Evolutionary conservation across 305 asterid species (phyloP).

Genomic region (Plantago coronopus): DNA sequence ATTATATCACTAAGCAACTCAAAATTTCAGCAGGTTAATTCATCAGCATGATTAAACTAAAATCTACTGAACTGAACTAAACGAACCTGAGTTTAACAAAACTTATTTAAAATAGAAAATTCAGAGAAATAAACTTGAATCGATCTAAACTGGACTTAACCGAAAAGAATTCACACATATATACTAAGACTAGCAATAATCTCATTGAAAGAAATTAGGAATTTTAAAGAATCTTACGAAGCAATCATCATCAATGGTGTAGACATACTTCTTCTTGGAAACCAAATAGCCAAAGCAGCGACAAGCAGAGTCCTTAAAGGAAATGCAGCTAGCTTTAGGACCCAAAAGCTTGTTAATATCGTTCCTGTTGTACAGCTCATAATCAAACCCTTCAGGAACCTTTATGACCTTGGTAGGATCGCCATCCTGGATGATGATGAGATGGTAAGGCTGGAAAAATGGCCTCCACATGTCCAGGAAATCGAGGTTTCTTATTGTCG

Average conservation of each 20-base stretch:
- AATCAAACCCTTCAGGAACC: conserved; percentile 68
- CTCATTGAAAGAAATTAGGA: no score
- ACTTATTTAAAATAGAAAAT: no score
- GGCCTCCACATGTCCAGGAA: conserved; percentile 43
- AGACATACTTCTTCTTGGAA: conserved; percentile 71
- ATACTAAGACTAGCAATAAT: no score
- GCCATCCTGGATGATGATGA: conserved; percentile 69
- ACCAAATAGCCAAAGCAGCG: conserved; percentile 74
- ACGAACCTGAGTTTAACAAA: no score
- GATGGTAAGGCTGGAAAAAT: conserved; percentile 55
- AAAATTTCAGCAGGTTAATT: no score
- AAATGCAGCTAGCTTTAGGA: conserved; percentile 68
- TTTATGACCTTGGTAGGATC: conserved; percentile 53
- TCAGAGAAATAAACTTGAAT: no score
- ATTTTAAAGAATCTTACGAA: conserved; percentile 62
- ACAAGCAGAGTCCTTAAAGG: conserved; percentile 80
- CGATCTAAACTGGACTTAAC: no score
- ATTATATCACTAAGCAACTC: no score
- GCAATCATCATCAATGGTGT: conserved; percentile 81
- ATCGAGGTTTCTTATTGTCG: conserved; percentile 38
- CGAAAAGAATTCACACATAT: no score
- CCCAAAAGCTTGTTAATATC: conserved; percentile 62
- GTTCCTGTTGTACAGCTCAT: conserved; percentile 60
- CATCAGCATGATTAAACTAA: no score
- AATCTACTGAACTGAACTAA: no score